phyloP scores from a whole-genome alignment of 805 yeast species.

The Yarrowia keelungensis region DNA sequence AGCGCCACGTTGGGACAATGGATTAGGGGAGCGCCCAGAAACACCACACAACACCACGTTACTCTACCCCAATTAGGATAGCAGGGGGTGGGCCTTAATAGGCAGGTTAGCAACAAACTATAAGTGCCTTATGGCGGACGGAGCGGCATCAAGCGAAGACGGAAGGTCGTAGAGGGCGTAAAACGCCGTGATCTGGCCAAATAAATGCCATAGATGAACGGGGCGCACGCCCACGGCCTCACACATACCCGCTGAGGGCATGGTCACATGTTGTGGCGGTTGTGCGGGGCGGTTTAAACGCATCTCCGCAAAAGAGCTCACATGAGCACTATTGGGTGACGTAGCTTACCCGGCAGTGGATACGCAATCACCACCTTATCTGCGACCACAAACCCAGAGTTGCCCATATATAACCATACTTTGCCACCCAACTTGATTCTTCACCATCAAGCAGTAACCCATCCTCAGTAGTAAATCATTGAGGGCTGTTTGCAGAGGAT shows the following conservation, averaged over 20 bases:
- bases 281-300: slow-evolving; percentile 9
- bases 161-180: background rate
- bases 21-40: slow-evolving; percentile 9
- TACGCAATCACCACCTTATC: slow-evolving; percentile 38
- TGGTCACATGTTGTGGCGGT: background rate
- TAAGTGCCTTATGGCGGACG: slow-evolving; percentile 21
- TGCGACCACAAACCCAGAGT: slow-evolving; percentile 23
- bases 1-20: slow-evolving; percentile 30
- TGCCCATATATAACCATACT: slow-evolving; percentile 26
- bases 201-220: background rate
- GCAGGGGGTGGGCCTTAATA: slow-evolving; percentile 34
- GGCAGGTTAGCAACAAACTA: slow-evolving; percentile 34
- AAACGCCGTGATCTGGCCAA: background rate
- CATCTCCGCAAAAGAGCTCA: slow-evolving; percentile 37
- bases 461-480: slow-evolving; percentile 6
- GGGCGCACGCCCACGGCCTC: background rate
- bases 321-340: slow-evolving; percentile 34
- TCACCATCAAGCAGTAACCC: slow-evolving; percentile 34
- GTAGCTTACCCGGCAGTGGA: slow-evolving; percentile 33
- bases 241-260: background rate
- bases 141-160: background rate
- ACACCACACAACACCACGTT: slow-evolving; percentile 23
- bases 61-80: slow-evolving; percentile 32
- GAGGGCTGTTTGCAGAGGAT: slow-evolving; percentile 38
- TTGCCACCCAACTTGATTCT: slow-evolving; percentile 31